Evolutionary conservation across 352 stramenopile genomes (phyloP).

Genomic region (Globisporangium paroecandrum): DNA sequence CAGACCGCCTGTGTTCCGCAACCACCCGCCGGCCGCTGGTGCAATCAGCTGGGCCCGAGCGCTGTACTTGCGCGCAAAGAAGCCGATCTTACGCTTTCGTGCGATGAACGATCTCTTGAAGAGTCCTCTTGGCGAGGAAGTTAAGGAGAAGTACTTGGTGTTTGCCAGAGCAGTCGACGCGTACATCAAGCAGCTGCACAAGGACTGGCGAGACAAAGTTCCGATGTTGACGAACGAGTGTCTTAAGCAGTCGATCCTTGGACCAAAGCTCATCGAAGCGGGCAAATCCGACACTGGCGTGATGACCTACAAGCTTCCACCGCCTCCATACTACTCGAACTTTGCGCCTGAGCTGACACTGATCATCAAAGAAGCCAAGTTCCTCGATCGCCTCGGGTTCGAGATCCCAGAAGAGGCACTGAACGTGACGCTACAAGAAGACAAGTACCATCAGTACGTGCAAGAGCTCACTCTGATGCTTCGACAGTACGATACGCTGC

Average conservation of each 20-base stretch:
- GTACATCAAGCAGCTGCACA: conserved; percentile 92
- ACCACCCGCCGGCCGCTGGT: conserved; percentile 88
- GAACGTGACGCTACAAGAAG: conserved; percentile 95
- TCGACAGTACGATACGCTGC: conserved; percentile 84
- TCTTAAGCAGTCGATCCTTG: conserved; percentile 92
- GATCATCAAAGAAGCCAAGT: conserved; percentile 96
- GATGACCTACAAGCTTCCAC: conserved; percentile 81
- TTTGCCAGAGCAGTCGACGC: conserved; percentile 91
- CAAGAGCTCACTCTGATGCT: conserved; percentile 92
- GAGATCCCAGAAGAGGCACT: conserved; percentile 92
- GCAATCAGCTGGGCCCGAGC: conserved; percentile 81
- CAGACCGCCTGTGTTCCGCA: conserved; percentile 90
- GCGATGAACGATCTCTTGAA: conserved; percentile 93
- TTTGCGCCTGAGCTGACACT: conserved; percentile 91
- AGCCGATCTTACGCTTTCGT: conserved; percentile 92
- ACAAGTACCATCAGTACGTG: conserved; percentile 95
- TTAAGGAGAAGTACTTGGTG: conserved; percentile 93
- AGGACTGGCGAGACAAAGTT: conserved; percentile 91
- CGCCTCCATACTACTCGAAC: conserved; percentile 92
- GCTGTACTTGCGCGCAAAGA: conserved; percentile 91
- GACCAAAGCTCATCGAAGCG: conserved; percentile 70
- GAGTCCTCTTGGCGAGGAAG: conserved; percentile 86
- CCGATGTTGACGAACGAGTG: conserved; percentile 89
- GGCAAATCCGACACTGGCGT: conserved; percentile 74
- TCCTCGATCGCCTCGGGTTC: conserved; percentile 94